Base-by-base conservation (phyloP, 129 eudicot species). In the Flaveria ramosissima region DNA sequence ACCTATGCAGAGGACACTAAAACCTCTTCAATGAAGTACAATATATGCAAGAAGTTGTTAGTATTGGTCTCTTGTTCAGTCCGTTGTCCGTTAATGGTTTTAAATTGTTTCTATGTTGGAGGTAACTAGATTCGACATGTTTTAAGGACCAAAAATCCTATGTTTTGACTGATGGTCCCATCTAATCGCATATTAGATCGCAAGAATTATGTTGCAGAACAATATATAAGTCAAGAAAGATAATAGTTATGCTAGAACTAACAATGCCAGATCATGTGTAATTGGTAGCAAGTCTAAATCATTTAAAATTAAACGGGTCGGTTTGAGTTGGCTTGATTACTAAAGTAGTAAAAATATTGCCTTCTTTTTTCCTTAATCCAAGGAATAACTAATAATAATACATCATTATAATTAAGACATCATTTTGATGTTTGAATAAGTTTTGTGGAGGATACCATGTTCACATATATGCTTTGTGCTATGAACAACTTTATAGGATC, bases 21-120 rank as follows among this genome's bases (percentile, higher is more conserved):
- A 41, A 17, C 80, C 50, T 69, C 50, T 26, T 41, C 41, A 16
- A 41, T 51, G 42, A 50, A 51, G 27, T 68, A 32, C 59, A 63
- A 11, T 72, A 61, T 62, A 43, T 60, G 76, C 42, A 4, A 73
- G 36, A 57, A 69, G 69, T 56, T 78, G 27, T 47, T 78, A 61
- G 43, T 20, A 71, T 26, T 61, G 53, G 65, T 1, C 19, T 62
- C 48, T 63, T 52, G 3, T 15, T 53, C 36, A 48, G 77, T 27
- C 42, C 46, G 12, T 68, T 55, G 66, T 26, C 64, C 9, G 70
- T 69, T 14, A 2, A 45, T 42, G 39, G 16, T 48, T 46, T 23
- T 36, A 36, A 36, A 21, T 46, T 4, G 6, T 71, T 52, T 23
- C 16, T 52, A 1, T 12, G 26, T 15, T 63, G 21, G 45, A 62